phyloP scores from a whole-genome alignment of 495 filamentous ascomycete genomes.

The Halenospora varia region DNA sequence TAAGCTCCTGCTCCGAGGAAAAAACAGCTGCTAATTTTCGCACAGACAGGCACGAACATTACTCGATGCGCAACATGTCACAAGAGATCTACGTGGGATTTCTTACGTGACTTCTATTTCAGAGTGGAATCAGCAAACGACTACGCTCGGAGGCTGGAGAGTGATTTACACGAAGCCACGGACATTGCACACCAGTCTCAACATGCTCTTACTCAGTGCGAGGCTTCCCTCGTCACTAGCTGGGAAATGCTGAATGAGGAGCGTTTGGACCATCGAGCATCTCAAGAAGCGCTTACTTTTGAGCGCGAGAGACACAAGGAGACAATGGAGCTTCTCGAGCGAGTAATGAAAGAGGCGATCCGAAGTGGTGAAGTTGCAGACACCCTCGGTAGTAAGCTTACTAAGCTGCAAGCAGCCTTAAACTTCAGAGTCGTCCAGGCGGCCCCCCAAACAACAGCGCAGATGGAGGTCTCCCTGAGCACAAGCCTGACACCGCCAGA shows the following conservation, averaged over 20 bases:
- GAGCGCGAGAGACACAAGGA: constrained; percentile 11
- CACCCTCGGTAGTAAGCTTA: background rate
- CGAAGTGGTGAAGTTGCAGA: constrained; percentile 10
- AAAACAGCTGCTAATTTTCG: background rate
- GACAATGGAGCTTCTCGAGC: constrained; percentile 6
- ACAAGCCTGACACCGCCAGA: background rate
- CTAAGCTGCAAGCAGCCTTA: constrained; percentile 1
- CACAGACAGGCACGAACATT: background rate
- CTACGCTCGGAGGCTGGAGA: constrained; percentile 8
- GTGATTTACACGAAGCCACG: constrained; percentile 2
- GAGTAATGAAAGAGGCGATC: constrained; percentile 7
- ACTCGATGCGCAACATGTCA: background rate
- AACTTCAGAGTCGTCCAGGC: background rate
- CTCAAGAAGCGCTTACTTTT: constrained; percentile 9
- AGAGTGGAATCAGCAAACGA: constrained; percentile 7
- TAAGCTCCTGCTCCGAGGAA: constrained; percentile 1
- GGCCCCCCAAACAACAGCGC: too few species aligned
- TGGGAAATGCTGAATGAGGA: constrained; percentile 7
- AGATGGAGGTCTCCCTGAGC: background rate
- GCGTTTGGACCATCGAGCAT: constrained; percentile 4
- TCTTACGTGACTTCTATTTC: constrained; percentile 2
- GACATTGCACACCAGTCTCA: background rate
- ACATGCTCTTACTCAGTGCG: constrained; percentile 3
- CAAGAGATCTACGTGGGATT: background rate
- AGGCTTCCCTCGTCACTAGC: constrained; percentile 4